phyloP scores from a whole-genome alignment of 2,329 filamentous ascomycete species.

The Colletotrichum sp. region DNA sequence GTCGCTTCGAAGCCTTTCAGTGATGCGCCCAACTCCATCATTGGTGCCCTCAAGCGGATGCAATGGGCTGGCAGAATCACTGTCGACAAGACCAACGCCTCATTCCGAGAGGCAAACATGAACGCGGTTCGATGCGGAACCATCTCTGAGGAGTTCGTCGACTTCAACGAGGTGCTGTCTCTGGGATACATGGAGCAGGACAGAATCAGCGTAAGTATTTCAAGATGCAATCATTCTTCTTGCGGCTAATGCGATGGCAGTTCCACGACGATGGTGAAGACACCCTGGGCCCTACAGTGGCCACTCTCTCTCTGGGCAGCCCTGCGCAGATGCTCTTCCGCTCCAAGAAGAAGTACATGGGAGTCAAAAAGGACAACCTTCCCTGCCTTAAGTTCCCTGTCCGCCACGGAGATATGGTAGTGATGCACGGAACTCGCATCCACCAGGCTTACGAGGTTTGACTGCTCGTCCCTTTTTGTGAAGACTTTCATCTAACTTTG shows the following conservation, averaged over 20 bases:
- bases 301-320: conserved; percentile 64
- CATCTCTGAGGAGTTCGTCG: conserved; percentile 32
- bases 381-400: conserved; percentile 45
- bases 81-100: conserved; percentile 32
- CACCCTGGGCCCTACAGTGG: conserved; percentile 66
- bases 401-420: conserved; percentile 67
- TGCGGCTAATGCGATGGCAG: conserved; percentile 30
- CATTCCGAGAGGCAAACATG: conserved; percentile 1
- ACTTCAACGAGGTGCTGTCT: conserved; percentile 69
- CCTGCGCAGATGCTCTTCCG: conserved; percentile 63
- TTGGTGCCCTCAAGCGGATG: conserved; percentile 55
- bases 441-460: conserved; percentile 63
- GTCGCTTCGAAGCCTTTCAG: conserved; percentile 56
- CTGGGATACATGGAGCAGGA: conserved; percentile 67
- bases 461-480: neutral
- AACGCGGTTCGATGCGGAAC: neutral
- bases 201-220: conserved; percentile 55
- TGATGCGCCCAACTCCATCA: conserved; percentile 52
- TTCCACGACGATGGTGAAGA: conserved; percentile 72
- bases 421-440: conserved; percentile 66
- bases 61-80: conserved; percentile 58
- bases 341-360: conserved; percentile 49
- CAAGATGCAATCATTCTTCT: neutral
- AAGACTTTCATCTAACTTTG: conserved; percentile 22
- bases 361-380: neutral